These are phyloP conservation scores for Cytidiella melzeri DNA, from an alignment of 768 basidiomycete species.

Conservation along the genomic window DNA sequence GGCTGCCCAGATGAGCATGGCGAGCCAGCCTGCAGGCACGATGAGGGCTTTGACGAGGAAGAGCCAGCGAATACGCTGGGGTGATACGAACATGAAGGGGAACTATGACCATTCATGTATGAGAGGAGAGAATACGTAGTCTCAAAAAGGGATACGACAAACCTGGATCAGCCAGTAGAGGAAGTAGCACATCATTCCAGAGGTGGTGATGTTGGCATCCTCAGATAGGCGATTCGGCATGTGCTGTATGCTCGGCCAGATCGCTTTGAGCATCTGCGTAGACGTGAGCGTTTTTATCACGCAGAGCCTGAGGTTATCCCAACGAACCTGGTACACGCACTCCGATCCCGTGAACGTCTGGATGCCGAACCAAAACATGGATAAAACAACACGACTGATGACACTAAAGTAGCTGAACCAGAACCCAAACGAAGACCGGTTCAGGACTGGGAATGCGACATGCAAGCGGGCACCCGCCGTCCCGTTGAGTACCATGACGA, in stretches of 20 bases:
- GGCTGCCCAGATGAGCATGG: slow-evolving; percentile 78
- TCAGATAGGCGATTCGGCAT: slow-evolving; percentile 60
- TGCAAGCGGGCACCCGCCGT: slow-evolving; percentile 73
- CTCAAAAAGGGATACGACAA: no score
- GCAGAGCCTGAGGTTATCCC: not conserved
- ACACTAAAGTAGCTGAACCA: slow-evolving; percentile 88
- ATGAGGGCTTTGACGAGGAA: slow-evolving; percentile 59
- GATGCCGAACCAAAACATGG: slow-evolving; percentile 80
- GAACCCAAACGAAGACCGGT: slow-evolving; percentile 83
- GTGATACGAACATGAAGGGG: slow-evolving; percentile 70
- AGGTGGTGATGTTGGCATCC: slow-evolving; percentile 51
- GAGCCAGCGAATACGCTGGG: slow-evolving; percentile 69
- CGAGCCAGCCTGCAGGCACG: slow-evolving; percentile 38
- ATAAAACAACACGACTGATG: slow-evolving; percentile 64
- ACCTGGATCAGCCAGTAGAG: slow-evolving; percentile 65
- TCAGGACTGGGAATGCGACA: slow-evolving; percentile 72
- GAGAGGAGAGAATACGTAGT: not conserved
- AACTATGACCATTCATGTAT: no score
- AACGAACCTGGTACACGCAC: slow-evolving; percentile 55
- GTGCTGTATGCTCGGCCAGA: slow-evolving; percentile 67
- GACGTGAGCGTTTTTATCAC: not conserved
- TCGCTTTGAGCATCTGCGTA: slow-evolving; percentile 64
- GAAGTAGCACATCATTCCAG: slow-evolving; percentile 71
- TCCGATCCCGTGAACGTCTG: slow-evolving; percentile 61
- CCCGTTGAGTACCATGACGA: slow-evolving; percentile 74